phyloP scores from a whole-genome alignment of 202 grass and related monocot genomes.

The Hordeum pubiflorum region DNA sequence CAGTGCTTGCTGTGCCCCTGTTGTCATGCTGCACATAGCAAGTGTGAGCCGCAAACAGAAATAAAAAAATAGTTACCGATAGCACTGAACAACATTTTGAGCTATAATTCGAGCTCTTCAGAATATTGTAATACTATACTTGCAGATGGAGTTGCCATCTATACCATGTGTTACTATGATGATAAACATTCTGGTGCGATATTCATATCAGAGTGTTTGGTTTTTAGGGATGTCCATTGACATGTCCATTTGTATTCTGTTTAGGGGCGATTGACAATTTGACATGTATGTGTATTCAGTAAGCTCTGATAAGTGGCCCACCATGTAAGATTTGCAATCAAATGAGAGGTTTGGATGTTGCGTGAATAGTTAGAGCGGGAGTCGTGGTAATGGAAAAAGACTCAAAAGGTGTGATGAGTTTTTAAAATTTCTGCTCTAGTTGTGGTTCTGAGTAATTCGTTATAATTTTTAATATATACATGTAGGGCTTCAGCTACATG shows the following conservation, averaged over 20 bases:
- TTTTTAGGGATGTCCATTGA: background rate
- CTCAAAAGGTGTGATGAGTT: too few species aligned
- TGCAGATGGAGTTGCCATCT: background rate
- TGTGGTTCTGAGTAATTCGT: background rate
- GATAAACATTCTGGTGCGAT: background rate
- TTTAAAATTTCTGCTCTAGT: background rate
- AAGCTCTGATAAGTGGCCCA: background rate
- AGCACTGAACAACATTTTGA: background rate
- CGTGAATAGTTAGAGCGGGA: background rate
- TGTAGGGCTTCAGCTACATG: background rate
- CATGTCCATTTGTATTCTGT: background rate
- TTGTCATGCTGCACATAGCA: constrained; percentile 69
- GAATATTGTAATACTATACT: background rate
- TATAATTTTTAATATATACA: background rate
- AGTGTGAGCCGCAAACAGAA: constrained; percentile 5
- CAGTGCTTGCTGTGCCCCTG: constrained; percentile 86
- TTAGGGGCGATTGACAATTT: background rate
- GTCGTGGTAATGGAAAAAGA: background rate
- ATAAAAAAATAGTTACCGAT: background rate
- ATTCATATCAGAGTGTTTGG: background rate
- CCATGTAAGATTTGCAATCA: background rate
- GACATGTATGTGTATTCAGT: background rate
- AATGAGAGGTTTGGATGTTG: background rate
- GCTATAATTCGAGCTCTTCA: background rate
- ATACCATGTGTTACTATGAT: background rate